Base-by-base conservation (phyloP, 306 rosid species). In the Hylodesmum podocarpum region DNA sequence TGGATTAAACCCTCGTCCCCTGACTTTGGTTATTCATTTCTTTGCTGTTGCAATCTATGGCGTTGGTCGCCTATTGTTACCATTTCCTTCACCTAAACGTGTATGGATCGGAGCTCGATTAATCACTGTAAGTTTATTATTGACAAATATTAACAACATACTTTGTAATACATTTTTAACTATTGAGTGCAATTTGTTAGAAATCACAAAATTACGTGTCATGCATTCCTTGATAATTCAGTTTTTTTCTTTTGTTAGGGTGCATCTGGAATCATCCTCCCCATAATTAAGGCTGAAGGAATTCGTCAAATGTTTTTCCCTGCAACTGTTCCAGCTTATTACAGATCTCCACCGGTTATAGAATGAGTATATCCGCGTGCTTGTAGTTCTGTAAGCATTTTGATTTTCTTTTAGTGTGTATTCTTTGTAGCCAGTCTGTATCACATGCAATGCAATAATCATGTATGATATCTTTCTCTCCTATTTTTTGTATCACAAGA, bases 251-350 rank as follows among this genome's bases (percentile, higher is more conserved):
- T 64, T 31, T 83, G 86, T 70, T 84, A 95, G 99, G 79, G 97
- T 81, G 99, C 99, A 29, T 92, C 99, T 4, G 97, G 85, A 78
- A 95, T 95, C 59, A 95, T 95, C 57, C 82, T 89, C 16, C 99
- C 99, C 53, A 95, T 95, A 70, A 88, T 95, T 15, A 91, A 86
- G 87, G 99, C 99, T 0, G 99, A 92, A 89, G 99, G 99, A 70
- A 88, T 92, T 8, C 91, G 97, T 13, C 99, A 95, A 57, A 95
- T 95, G 99, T 95, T 95, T 82, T 95, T 95, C 72, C 97, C 99
- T 4, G 96, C 84, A 1, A 95, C 94, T 0, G 87, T 92, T 80
- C 97, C 96, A 50, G 96, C 99, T 37, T 95, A 90, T 84, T 92
- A 95, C 86, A 89, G 99, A 82, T 65, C 89, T 14, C 92, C 93